Conservation (phyloP, 2,329 filamentous ascomycete genomes). For the Cladophialophora psammophila region DNA sequence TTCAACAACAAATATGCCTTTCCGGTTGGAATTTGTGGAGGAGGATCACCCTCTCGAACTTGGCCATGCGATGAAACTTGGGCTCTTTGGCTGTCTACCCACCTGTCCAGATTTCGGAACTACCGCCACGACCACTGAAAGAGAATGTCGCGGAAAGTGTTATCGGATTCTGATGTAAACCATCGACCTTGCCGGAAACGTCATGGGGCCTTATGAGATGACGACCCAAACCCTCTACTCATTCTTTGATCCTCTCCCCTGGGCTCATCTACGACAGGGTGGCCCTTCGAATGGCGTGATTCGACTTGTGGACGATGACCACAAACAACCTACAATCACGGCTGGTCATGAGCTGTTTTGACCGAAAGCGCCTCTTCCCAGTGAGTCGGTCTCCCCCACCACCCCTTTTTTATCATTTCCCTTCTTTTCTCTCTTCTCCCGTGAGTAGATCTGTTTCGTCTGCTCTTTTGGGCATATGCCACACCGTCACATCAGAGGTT, state of each 20-base stretch:
- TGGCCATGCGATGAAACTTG: conserved; percentile 19
- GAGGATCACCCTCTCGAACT: conserved; percentile 1
- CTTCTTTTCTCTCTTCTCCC: not conserved
- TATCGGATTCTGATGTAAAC: conserved; percentile 1
- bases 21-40: no score
- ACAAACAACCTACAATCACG: conserved; percentile 8
- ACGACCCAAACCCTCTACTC: conserved; percentile 15
- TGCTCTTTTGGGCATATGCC: not conserved
- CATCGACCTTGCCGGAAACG: conserved; percentile 8
- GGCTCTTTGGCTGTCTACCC: conserved; percentile 15
- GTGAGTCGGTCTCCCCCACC: not conserved
- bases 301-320: not conserved
- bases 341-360: conserved; percentile 18
- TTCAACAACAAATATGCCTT: no score
- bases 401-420: not conserved
- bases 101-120: conserved; percentile 8
- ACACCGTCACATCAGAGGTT: not conserved
- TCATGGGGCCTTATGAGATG: not conserved
- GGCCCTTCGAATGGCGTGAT: not conserved
- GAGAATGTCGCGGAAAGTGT: not conserved
- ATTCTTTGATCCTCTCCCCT: conserved; percentile 15
- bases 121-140: conserved; percentile 4
- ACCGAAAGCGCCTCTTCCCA: not conserved
- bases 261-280: not conserved
- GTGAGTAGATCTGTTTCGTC: not conserved